Evolutionary conservation across 768 basidiomycete species (phyloP).

Genomic region (Pisolithus sp.): DNA sequence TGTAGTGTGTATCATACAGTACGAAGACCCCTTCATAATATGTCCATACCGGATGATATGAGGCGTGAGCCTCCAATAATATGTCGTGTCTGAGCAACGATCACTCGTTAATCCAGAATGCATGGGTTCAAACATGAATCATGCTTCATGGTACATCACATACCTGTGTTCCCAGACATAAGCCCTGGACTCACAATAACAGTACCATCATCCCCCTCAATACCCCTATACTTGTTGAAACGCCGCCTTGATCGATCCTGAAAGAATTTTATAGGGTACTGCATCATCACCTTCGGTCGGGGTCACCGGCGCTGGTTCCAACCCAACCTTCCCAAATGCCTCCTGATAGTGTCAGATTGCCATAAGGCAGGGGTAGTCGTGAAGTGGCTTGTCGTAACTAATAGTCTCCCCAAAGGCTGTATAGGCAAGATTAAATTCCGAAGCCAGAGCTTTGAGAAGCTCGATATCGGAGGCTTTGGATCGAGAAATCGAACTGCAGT

Average conservation of each 20-base stretch:
- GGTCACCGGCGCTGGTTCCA: slow-evolving; percentile 69
- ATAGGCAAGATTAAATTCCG: slow-evolving; percentile 51
- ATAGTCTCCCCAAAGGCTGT: slow-evolving; percentile 46
- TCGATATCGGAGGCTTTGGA: slow-evolving; percentile 38
- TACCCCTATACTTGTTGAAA: slow-evolving; percentile 44
- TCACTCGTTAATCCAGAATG: not conserved
- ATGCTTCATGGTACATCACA: not conserved
- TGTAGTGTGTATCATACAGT: slow-evolving; percentile 55
- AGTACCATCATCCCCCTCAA: slow-evolving; percentile 25
- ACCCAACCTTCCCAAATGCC: slow-evolving; percentile 36
- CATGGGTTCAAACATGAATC: not conserved
- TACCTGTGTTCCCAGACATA: slow-evolving; percentile 51
- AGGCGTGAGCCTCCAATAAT: slow-evolving; percentile 37
- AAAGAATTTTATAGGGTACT: slow-evolving; percentile 42
- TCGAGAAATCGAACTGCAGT: slow-evolving; percentile 33
- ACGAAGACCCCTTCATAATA: slow-evolving; percentile 21
- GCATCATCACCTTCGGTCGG: slow-evolving; percentile 26
- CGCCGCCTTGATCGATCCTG: slow-evolving; percentile 60
- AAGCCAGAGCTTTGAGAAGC: slow-evolving; percentile 40
- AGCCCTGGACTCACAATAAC: slow-evolving; percentile 46
- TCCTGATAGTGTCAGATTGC: slow-evolving; percentile 45
- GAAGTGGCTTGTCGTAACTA: slow-evolving; percentile 16
- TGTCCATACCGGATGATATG: slow-evolving; percentile 69
- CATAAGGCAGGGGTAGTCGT: slow-evolving; percentile 29
- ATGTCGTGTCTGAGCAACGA: slow-evolving; percentile 32